Evolutionary conservation across 805 yeast genomes (phyloP).

Genomic region (Hermanozyma aechmeae): DNA sequence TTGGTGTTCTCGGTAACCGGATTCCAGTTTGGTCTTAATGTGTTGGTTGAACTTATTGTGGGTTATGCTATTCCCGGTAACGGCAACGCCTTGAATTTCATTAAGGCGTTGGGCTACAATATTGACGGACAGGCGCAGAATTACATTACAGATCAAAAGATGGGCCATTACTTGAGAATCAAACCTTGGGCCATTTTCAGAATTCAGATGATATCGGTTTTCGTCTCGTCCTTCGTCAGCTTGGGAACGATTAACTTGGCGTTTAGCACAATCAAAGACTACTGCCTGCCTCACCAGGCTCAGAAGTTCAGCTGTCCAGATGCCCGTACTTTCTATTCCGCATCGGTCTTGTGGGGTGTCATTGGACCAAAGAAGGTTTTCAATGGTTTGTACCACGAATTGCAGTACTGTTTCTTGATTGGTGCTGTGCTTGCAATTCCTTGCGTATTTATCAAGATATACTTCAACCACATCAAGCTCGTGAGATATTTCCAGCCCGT

Average conservation of each 20-base stretch:
- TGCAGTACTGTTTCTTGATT: neutral
- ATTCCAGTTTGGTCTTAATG: neutral
- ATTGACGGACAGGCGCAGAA: conserved; percentile 49
- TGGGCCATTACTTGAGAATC: conserved; percentile 48
- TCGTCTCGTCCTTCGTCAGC: neutral
- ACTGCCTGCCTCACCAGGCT: neutral
- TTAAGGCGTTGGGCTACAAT: conserved; percentile 52
- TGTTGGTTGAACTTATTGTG: neutral
- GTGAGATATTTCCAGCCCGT: conserved; percentile 19
- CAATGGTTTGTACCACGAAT: neutral
- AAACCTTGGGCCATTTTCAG: neutral
- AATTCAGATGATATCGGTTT: neutral
- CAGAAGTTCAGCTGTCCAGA: neutral
- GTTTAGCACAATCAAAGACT: neutral
- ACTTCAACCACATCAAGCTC: neutral
- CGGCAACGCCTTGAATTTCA: conserved; percentile 30
- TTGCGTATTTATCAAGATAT: neutral
- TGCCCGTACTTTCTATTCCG: neutral
- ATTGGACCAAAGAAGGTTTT: neutral
- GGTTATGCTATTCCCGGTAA: conserved; percentile 17
- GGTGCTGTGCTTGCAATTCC: neutral
- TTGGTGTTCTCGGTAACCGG: neutral
- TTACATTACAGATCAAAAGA: conserved; percentile 47
- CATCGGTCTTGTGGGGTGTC: neutral
- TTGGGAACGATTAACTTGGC: neutral